Conservation (phyloP, 2,329 filamentous ascomycete genomes). For the Colletotrichum sp. region DNA sequence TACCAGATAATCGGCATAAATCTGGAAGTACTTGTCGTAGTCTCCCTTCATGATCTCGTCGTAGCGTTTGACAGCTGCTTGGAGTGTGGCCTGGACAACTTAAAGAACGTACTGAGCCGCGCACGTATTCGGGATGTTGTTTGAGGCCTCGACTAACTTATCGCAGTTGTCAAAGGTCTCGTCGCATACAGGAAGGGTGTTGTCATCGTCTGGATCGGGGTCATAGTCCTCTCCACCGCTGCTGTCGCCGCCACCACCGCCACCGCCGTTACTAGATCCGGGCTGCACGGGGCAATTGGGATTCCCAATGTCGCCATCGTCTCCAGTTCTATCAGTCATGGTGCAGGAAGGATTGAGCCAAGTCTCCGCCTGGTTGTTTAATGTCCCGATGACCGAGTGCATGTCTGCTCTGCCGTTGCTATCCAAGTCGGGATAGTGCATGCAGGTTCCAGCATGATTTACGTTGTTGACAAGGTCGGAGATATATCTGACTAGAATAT, state of each 20-base stretch:
- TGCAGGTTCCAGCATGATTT: constrained; percentile 18
- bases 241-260: not conserved
- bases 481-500: too few relatives aligned
- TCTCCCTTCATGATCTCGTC: not conserved
- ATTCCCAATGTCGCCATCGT: not conserved
- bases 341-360: constrained; percentile 19
- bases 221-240: not conserved
- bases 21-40: not conserved
- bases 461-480: not conserved
- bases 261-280: not conserved
- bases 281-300: not conserved
- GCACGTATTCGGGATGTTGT: not conserved
- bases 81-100: not conserved
- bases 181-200: not conserved
- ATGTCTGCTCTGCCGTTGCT: constrained; percentile 30
- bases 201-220: not conserved
- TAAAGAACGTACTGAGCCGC: not conserved
- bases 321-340: not conserved
- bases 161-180: not conserved
- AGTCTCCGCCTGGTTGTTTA: constrained; percentile 17
- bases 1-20: not conserved
- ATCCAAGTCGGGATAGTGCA: constrained; percentile 29
- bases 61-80: not conserved
- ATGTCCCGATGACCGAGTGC: constrained; percentile 1
- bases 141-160: not conserved